Conservation (phyloP, 352 stramenopile genomes). For the Phytophthora capsici region DNA sequence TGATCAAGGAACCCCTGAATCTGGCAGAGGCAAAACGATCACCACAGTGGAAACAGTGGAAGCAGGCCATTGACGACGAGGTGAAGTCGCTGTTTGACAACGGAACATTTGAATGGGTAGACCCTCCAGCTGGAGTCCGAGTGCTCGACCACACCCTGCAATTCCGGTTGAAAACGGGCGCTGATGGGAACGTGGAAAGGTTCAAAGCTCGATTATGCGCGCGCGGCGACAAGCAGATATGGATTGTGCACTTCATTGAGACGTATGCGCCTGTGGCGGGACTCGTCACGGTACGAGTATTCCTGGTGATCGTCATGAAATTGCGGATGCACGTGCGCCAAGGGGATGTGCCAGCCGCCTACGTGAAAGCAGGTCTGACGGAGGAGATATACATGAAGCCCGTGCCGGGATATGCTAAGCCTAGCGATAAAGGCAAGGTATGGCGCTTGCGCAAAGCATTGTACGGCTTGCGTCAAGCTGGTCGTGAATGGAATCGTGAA, state of each 20-base stretch:
- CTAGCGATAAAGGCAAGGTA: too few relatives aligned
- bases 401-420: too few relatives aligned
- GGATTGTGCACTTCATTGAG: neutral
- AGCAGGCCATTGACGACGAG: too few relatives aligned
- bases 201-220: slow-evolving; percentile 1
- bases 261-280: too few relatives aligned
- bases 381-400: too few relatives aligned
- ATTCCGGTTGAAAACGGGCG: neutral
- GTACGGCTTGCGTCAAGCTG: too few relatives aligned
- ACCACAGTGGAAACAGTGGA: neutral
- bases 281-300: neutral
- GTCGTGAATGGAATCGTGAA: too few relatives aligned
- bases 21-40: neutral
- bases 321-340: too few relatives aligned
- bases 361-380: too few relatives aligned
- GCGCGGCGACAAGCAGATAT: neutral
- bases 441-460: too few relatives aligned
- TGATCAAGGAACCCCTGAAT: neutral
- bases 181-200: neutral
- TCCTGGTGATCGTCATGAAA: neutral
- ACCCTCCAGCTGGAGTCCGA: too few relatives aligned
- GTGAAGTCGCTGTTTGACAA: neutral
- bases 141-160: neutral
- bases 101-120: neutral
- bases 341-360: too few relatives aligned